Base-by-base conservation (phyloP, 73 alveolate species). In the Symbiodinium natans region DNA sequence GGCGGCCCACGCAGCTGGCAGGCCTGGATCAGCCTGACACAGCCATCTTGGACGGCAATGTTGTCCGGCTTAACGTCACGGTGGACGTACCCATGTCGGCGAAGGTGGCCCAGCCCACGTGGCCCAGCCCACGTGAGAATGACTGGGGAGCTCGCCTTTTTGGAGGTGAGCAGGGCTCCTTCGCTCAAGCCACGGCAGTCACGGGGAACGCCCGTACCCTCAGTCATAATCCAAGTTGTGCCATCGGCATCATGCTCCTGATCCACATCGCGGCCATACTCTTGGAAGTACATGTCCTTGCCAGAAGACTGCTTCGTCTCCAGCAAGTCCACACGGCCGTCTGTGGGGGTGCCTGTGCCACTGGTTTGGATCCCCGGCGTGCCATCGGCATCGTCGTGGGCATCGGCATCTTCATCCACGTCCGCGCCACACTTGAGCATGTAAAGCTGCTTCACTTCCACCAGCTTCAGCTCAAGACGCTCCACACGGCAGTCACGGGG, bases 401-500 rank as follows among this genome's bases (percentile, higher is more conserved):
- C 92, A 29, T 83, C 92, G n/a, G 38, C 92, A 83, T 83, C 92
- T 10, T 82, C 36, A 23, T 82, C 56, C 27, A 82, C 68, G 34
- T 33, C 43, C 71, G 15, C 17, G 39, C 80, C 93, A 43, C 33
- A 46, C 80, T 46, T 42, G 52, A 39, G 36, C 34, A 2, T 3
- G 80, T 84, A 84, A 41, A 52, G 83, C 34, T 54, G 63, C 39
- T 86, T 86, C 15, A 86, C 83, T 36, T 17, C 59, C 54, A 83
- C 36, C 74, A 48, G 83, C 63, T 34, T 86, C 42, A 52, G 93
- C 83, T 86, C 93, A 31, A 86, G 43, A 13, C 93, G 42, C 80
- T 84, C 93, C 39, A 86, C 15, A 48, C 59, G 56, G 8, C 6
- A 46, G 40, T 52, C 93, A 9, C 36, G 3, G 36, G 83, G 4